Base-by-base conservation (phyloP, 129 eudicot genomes). In the Cynara cardunculus region DNA sequence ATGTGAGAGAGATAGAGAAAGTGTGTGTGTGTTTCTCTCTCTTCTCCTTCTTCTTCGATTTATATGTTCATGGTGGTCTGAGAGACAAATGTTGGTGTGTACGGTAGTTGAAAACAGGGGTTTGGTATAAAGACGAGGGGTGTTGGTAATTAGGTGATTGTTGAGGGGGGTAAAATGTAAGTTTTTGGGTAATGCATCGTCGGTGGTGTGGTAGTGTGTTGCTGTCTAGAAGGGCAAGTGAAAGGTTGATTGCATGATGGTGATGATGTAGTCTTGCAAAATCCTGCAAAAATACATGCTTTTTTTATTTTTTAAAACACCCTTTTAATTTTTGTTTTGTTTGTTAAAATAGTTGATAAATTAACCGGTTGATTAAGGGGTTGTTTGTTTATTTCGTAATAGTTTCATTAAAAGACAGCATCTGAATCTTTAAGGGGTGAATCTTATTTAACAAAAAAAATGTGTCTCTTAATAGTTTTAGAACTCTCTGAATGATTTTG, bases 191-290 rank as follows among this genome's bases (percentile, higher is more conserved):
- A 70, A 82, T 76, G 86, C 31, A 70, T 82, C 82, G 86, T 82
- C 86, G 86, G 86, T 82, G 86, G 81, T 82, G 41, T 82, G 85
- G 77, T 75, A 39, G 78, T 70, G 78, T 24, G 86, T 82, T 82
- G 81, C 81, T 82, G 72, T 82, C 86, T 69, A 19, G 41, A 74
- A 66, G 79, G 69, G 76, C n/a, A 49, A 67, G 73, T 67, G 80
- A 81, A 74, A 81, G 80, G 68, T 81, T 81, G 75, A 76, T 76
- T 69, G 56, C 25, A 19, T 82, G 77, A 82, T 56, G 56, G 56
- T 53, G 65, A 69, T n/a, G n/a, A n/a, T n/a, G n/a, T n/a, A 76
- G 46, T 69, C 4, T 69, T 35, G 16, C 35, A 46, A 66, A 73
- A 37, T 73, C 61, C 21, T 73, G 5, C 5, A 25, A 27, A 26